phyloP scores from a whole-genome alignment of 345 rosid genomes.

The Garcia nutans region DNA sequence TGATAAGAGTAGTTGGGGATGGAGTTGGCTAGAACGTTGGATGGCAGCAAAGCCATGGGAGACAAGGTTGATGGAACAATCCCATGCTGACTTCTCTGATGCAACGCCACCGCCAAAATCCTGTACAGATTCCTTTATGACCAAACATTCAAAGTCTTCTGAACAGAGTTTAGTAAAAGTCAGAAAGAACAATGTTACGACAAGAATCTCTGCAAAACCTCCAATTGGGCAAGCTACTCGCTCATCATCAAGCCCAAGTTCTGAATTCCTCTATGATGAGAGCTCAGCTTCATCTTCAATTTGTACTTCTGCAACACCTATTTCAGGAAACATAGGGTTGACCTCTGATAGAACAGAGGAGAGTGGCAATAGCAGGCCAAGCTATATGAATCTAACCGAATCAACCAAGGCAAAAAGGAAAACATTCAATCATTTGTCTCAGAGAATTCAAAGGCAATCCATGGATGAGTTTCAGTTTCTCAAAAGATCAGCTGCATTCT shows the following conservation, averaged over 20 bases:
- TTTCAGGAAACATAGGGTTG: slow-evolving; percentile 55
- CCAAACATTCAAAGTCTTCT: slow-evolving; percentile 43
- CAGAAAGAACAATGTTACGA: slow-evolving; percentile 69
- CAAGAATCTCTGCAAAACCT: slow-evolving; percentile 78
- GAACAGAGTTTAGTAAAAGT: slow-evolving; percentile 50
- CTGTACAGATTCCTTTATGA: slow-evolving; percentile 24
- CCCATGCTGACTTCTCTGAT: slow-evolving; percentile 32
- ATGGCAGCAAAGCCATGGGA: slow-evolving; percentile 99
- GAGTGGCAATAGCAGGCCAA: slow-evolving; percentile 56
- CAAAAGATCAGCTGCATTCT: slow-evolving; percentile 45
- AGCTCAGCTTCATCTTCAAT: slow-evolving; percentile 78
- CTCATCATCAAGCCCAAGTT: slow-evolving; percentile 72
- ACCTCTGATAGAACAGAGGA: slow-evolving; percentile 52
- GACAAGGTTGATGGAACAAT: slow-evolving; percentile 71
- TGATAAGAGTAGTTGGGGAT: slow-evolving; percentile 80
- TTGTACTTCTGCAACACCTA: slow-evolving; percentile 68
- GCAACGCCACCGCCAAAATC: slow-evolving; percentile 41
- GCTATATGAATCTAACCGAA: slow-evolving; percentile 80
- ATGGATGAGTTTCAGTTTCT: slow-evolving; percentile 92
- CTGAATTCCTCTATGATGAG: slow-evolving; percentile 63
- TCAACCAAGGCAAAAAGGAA: slow-evolving; percentile 84
- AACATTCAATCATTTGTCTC: slow-evolving; percentile 24
- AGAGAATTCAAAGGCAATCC: slow-evolving; percentile 64
- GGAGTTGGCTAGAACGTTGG: slow-evolving; percentile 99
- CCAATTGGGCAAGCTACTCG: slow-evolving; percentile 46